Evolutionary conservation across 805 yeast species (phyloP), one percentile per base, ranked within the genome.

Genomic region (Teunomyces aglyptinius): DNA sequence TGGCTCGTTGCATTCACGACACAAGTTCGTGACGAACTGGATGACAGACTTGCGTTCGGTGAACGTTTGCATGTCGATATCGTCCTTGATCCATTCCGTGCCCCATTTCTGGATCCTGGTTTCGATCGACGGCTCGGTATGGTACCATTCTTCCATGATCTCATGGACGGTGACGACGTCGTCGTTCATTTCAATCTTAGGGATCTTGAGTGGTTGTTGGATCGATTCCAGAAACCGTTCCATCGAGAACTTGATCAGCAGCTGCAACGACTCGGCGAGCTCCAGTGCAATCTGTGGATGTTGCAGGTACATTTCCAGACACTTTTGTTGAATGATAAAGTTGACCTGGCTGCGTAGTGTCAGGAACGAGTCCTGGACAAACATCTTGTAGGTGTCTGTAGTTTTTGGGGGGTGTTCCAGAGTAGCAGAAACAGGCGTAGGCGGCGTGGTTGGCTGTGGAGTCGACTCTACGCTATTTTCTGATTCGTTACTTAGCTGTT

Each of bases 81-180:
- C 52, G 33, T 51, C 55, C 12, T 50, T 38, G 26, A 51, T 45
- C 55, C 55, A 51, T 18, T 45, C 43, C 41, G 45, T 45, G 26
- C 55, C 55, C 51, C 51, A 51, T 11, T 44, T 43, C 13, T 33
- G 44, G 12, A 51, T 44, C 6, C 55, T 29, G 7, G 48, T 31
- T 7, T 38, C 45, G n/a, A 51, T 44, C 11, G 45, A 35, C 1
- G 55, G 55, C 28, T 45, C 49, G 7, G 28, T 47, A 19, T 33
- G 20, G 38, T 47, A 51, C 55, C 55, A 51, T 33, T 51, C 55
- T 18, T 51, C 52, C 38, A 51, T 20, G 28, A 51, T 49, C 36
- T 49, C 49, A 34, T 45, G 44, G 18, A 51, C 47, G 5, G 55
- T 45, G 31, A 36, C 45, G 16, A 51, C 49, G 16, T 51, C 51